Percentiles rank a stretch among this genome's conserved stretches.
These are phyloP conservation scores for Hawksworthiomyces lignivorus DNA, from an alignment of 2,329 filamentous ascomycete species.

Conservation along the genomic window DNA sequence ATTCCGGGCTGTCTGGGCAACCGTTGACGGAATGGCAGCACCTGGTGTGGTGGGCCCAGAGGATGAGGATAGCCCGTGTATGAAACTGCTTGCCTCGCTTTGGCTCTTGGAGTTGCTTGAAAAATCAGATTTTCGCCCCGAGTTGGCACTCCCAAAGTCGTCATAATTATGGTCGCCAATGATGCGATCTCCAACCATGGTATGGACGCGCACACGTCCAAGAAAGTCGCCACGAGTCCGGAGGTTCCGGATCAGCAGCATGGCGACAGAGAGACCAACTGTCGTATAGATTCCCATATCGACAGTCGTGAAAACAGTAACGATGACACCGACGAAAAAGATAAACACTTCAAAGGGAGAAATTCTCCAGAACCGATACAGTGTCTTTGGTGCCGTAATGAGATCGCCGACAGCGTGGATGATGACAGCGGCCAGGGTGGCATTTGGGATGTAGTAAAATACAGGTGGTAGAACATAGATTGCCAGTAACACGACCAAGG, in stretches of 20 bases:
- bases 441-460: slow-evolving; percentile 88
- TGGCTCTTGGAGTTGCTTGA: no score
- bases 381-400: slow-evolving; percentile 4
- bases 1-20: no score
- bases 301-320: slow-evolving; percentile 33
- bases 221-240: slow-evolving; percentile 41
- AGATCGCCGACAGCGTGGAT: slow-evolving; percentile 86
- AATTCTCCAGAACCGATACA: slow-evolving; percentile 34
- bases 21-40: no score
- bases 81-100: slow-evolving; percentile 1
- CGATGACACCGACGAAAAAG: slow-evolving; percentile 16
- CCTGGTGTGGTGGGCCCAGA: no score
- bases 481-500: slow-evolving; percentile 74
- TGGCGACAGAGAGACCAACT: slow-evolving; percentile 31
- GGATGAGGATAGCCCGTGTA: no score
- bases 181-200: slow-evolving; percentile 1
- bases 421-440: slow-evolving; percentile 77
- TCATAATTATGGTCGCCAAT: no score
- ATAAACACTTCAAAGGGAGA: slow-evolving; percentile 29
- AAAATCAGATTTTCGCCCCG: no score
- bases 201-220: slow-evolving; percentile 25
- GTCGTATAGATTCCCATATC: slow-evolving; percentile 45
- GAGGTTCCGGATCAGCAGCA: slow-evolving; percentile 38
- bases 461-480: slow-evolving; percentile 82
- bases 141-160: no score